These are phyloP conservation scores for Triangularia setosa DNA, from an alignment of 2,329 filamentous ascomycete genomes.

Conservation along the genomic window DNA sequence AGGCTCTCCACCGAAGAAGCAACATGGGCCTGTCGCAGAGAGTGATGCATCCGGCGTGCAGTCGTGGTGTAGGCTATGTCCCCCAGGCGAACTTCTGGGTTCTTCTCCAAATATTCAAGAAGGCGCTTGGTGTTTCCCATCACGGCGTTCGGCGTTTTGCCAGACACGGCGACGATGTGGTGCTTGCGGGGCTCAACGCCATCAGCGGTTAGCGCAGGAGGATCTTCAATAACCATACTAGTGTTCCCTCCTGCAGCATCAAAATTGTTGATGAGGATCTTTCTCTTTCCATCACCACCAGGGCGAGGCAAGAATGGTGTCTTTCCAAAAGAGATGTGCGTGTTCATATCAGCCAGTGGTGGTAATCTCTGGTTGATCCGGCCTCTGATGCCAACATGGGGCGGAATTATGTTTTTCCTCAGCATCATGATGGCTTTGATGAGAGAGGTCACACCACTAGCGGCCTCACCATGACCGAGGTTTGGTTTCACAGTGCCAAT, in stretches of 20 bases:
- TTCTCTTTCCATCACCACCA: constrained; percentile 9
- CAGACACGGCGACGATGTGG: constrained; percentile 5
- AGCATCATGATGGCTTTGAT: constrained; percentile 32
- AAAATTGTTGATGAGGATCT: constrained; percentile 21
- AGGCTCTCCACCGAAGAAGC: not conserved
- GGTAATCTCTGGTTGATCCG: constrained; percentile 28
- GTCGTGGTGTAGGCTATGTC: constrained; percentile 18
- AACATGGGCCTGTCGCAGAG: not conserved
- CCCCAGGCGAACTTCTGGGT: not conserved
- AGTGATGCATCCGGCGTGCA: constrained; percentile 17
- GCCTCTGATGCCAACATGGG: constrained; percentile 21
- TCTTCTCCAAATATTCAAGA: not conserved
- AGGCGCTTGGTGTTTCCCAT: not conserved
- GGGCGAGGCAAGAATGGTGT: constrained; percentile 4
- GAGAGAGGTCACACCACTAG: constrained; percentile 29
- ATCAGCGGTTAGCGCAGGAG: not conserved
- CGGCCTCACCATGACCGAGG: constrained; percentile 27
- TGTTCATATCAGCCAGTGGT: constrained; percentile 9
- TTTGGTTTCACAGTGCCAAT: constrained; percentile 29
- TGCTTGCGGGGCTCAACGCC: constrained; percentile 1
- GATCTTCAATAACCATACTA: constrained; percentile 16
- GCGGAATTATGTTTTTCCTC: constrained; percentile 24
- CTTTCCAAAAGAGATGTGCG: constrained; percentile 10
- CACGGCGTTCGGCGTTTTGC: not conserved
- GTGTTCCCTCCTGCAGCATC: constrained; percentile 18